Percentiles rank a stretch among this genome's conserved stretches.
Conservation (phyloP, 306 rosid species). For the Lagenaria siceraria region DNA sequence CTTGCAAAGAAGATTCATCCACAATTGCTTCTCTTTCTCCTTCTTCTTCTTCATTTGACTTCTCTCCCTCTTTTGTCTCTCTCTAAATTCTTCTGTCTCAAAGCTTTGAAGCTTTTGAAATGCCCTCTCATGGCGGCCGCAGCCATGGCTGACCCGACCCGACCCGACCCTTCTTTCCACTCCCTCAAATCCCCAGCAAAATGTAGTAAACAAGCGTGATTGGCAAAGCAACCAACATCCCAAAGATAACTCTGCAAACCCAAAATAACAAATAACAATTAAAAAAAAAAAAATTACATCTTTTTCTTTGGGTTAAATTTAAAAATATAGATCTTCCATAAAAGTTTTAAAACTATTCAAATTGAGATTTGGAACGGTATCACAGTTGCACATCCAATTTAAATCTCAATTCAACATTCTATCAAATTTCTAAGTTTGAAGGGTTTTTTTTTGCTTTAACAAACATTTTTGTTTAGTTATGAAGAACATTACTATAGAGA, state of each 20-base stretch:
- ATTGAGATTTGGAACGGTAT: too few relatives aligned
- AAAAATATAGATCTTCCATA: too few relatives aligned
- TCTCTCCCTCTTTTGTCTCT: not conserved
- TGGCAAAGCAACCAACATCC: constrained; percentile 87
- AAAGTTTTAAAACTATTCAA: too few relatives aligned
- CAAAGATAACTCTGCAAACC: constrained; percentile 80
- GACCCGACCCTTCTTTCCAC: constrained; percentile 7
- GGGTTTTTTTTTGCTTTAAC: not conserved
- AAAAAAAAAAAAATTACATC: not conserved
- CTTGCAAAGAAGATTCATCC: not conserved
- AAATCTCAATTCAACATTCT: too few relatives aligned
- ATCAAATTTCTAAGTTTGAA: too few relatives aligned
- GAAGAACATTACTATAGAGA: not conserved
- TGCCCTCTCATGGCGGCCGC: constrained; percentile 15
- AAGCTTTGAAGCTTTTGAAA: constrained; percentile 1
- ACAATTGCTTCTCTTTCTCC: not conserved
- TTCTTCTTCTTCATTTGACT: not conserved
- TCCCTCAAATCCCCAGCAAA: constrained; percentile 60
- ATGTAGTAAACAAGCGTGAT: constrained; percentile 84
- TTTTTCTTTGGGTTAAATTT: too few relatives aligned
- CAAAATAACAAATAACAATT: not conserved
- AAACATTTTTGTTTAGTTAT: not conserved
- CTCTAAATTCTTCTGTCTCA: not conserved
- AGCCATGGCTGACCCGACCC: constrained; percentile 7
- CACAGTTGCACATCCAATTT: too few relatives aligned